phyloP scores from a whole-genome alignment of 2,329 filamentous ascomycete species.

The Sclerotiophoma versabilis region DNA sequence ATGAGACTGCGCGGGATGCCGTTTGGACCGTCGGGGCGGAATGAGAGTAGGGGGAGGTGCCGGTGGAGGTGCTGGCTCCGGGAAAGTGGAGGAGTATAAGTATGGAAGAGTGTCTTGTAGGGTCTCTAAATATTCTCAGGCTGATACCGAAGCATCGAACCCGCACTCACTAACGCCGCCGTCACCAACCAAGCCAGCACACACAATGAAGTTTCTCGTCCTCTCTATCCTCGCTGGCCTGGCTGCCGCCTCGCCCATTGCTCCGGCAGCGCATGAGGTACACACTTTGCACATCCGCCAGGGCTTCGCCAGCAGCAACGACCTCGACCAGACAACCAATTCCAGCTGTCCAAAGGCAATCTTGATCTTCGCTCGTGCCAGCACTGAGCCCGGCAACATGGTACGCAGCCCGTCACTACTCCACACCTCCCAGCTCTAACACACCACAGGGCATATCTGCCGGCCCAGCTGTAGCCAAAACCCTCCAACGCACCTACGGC shows the following conservation, averaged over 20 bases:
- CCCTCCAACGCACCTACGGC: slow-evolving; percentile 33
- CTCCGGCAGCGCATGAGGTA: slow-evolving; percentile 1
- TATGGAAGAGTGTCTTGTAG: too few species aligned
- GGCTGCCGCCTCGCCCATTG: slow-evolving; percentile 21
- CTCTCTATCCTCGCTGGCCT: slow-evolving; percentile 23
- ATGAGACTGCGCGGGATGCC: background rate
- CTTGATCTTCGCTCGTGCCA: slow-evolving; percentile 39
- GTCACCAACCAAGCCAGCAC: background rate
- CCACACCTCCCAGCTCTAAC: background rate
- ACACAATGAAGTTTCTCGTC: slow-evolving; percentile 32
- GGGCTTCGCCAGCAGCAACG: slow-evolving; percentile 20
- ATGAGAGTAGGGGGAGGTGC: too few species aligned
- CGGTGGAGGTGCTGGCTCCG: too few species aligned
- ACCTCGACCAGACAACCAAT: slow-evolving; percentile 31
- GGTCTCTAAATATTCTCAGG: background rate
- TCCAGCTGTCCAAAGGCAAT: slow-evolving; percentile 34
- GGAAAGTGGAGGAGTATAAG: too few species aligned
- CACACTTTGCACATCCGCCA: slow-evolving; percentile 24
- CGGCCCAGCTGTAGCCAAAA: slow-evolving; percentile 29
- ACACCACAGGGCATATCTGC: slow-evolving; percentile 25
- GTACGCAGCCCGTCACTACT: slow-evolving; percentile 16
- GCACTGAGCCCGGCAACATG: slow-evolving; percentile 38
- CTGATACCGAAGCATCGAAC: background rate
- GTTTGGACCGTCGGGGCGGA: background rate
- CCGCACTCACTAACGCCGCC: background rate